Evolutionary conservation across 148 eudicot genomes (phyloP).

Genomic region (Polygonum aviculare): DNA sequence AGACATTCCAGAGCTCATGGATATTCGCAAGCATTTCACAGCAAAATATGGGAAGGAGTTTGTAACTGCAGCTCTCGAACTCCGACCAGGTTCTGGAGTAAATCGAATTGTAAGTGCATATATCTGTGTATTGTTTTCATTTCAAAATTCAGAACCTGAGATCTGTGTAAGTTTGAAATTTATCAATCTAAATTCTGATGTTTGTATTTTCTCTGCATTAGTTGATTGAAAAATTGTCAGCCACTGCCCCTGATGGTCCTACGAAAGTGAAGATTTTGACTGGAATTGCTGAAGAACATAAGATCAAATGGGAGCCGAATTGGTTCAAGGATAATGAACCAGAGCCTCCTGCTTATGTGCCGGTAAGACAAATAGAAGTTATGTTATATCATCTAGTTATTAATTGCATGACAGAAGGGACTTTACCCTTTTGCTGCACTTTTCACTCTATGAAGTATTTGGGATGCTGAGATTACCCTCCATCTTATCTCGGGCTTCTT

Average conservation of each 20-base stretch:
- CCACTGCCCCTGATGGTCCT: slow-evolving; percentile 73
- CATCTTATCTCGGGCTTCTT: too few relatives aligned
- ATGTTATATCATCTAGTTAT: not conserved
- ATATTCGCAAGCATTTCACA: slow-evolving; percentile 66
- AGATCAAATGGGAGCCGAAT: slow-evolving; percentile 71
- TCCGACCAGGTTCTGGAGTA: slow-evolving; percentile 86
- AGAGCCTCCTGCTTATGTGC: slow-evolving; percentile 34
- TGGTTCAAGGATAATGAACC: slow-evolving; percentile 59
- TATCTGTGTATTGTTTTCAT: not conserved
- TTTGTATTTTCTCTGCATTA: slow-evolving; percentile 23
- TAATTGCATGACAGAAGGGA: not conserved
- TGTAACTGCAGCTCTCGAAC: slow-evolving; percentile 58
- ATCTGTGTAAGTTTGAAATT: not conserved
- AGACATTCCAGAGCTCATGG: slow-evolving; percentile 78
- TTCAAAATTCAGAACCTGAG: not conserved
- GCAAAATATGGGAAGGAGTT: slow-evolving; percentile 95
- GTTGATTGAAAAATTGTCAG: slow-evolving; percentile 92
- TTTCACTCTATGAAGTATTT: not conserved
- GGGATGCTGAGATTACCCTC: not conserved
- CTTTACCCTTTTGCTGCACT: not conserved
- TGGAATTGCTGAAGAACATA: slow-evolving; percentile 81
- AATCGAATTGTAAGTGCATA: slow-evolving; percentile 55
- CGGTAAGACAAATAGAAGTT: slow-evolving; percentile 29
- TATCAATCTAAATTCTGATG: not conserved
- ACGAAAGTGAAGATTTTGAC: slow-evolving; percentile 68